These are phyloP conservation scores for Sodiomyces alkalinus DNA, from an alignment of 2,329 filamentous ascomycete genomes.

Conservation along the genomic window DNA sequence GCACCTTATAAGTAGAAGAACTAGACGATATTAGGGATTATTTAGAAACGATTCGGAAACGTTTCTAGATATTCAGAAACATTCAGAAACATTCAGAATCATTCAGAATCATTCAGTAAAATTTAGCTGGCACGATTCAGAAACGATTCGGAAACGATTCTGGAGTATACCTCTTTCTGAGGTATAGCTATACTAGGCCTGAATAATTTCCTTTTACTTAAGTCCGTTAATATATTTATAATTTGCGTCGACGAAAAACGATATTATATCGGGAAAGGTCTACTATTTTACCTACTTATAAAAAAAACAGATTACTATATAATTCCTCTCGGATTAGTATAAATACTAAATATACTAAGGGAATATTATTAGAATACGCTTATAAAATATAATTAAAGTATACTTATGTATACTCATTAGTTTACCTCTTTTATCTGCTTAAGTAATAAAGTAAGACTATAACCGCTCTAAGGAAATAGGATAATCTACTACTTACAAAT, in stretches of 20 bases:
- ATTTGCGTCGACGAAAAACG: neutral
- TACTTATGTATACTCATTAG: conserved; percentile 3
- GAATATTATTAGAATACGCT: conserved; percentile 3
- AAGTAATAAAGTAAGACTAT: too few species aligned
- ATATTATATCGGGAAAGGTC: neutral
- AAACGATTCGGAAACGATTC: too few species aligned
- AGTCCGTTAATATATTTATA: too few species aligned
- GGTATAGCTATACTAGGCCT: neutral
- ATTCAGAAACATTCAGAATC: too few species aligned
- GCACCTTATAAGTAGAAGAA: neutral
- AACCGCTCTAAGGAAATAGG: too few species aligned
- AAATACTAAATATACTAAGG: neutral
- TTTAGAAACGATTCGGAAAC: neutral
- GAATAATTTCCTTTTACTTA: neutral
- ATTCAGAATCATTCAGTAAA: too few species aligned
- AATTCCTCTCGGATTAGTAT: neutral
- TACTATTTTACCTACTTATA: neutral
- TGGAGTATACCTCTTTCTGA: neutral
- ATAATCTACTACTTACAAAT: conserved; percentile 1
- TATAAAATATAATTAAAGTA: conserved; percentile 5
- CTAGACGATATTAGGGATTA: neutral
- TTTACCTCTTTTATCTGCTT: conserved; percentile 2
- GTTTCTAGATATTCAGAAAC: too few species aligned
- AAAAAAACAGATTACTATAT: neutral
- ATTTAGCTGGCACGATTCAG: too few species aligned